These are phyloP conservation scores for Venturia nashicola DNA, from an alignment of 2,329 filamentous ascomycete species.

Conservation along the genomic window DNA sequence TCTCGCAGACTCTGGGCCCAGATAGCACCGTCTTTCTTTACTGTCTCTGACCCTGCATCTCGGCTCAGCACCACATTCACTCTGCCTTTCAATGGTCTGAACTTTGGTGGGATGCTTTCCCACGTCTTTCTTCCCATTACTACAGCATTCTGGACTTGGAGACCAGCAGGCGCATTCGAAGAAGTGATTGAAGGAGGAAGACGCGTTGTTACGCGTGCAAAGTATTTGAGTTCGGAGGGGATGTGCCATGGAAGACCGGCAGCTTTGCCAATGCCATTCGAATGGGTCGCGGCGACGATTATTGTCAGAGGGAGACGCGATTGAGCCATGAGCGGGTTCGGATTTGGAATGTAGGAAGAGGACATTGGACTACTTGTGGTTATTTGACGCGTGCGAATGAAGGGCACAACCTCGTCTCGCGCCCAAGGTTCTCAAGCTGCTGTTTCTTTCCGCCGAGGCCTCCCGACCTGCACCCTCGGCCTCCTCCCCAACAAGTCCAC, in stretches of 20 bases:
- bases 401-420: no score
- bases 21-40: slow-evolving; percentile 31
- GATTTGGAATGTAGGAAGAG: not conserved
- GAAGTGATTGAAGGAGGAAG: slow-evolving; percentile 17
- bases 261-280: slow-evolving; percentile 66
- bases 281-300: slow-evolving; percentile 82
- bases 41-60: slow-evolving; percentile 1
- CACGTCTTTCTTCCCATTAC: slow-evolving; percentile 98
- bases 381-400: not conserved
- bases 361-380: not conserved
- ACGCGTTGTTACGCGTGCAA: slow-evolving; percentile 74
- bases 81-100: slow-evolving; percentile 67
- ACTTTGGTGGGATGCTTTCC: slow-evolving; percentile 70
- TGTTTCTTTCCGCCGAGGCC: not conserved
- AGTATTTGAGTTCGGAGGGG: slow-evolving; percentile 88
- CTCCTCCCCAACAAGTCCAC: no score
- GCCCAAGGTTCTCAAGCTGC: no score
- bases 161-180: not conserved
- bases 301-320: slow-evolving; percentile 56
- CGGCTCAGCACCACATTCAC: slow-evolving; percentile 73
- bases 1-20: slow-evolving; percentile 46
- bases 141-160: slow-evolving; percentile 44
- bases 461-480: no score
- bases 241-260: slow-evolving; percentile 77
- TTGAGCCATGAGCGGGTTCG: not conserved